Percentiles rank a stretch among this genome's conserved stretches.
These are phyloP conservation scores for Rhododendron vialii DNA, from an alignment of 148 eudicot species.

Conservation along the genomic window DNA sequence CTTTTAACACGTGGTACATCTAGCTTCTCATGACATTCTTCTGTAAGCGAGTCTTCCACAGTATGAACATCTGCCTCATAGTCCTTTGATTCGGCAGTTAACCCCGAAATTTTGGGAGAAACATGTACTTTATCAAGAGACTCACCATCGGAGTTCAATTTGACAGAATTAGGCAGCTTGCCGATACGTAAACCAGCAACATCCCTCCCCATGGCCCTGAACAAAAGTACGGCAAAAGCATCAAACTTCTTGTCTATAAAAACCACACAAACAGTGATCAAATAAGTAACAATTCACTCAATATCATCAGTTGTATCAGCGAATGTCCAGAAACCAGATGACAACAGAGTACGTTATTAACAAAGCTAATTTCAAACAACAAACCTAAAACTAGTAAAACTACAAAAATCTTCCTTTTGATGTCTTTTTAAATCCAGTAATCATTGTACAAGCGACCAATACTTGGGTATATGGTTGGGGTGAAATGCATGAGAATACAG, in stretches of 20 bases:
- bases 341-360: neutral
- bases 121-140: slow-evolving; percentile 36
- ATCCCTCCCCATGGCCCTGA: slow-evolving; percentile 87
- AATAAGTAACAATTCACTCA: neutral
- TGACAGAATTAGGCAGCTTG: slow-evolving; percentile 36
- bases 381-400: neutral
- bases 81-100: slow-evolving; percentile 31
- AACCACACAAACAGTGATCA: neutral
- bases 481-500: neutral
- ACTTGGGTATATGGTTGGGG: neutral
- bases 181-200: slow-evolving; percentile 54
- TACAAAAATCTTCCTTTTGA: neutral
- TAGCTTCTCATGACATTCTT: slow-evolving; percentile 38
- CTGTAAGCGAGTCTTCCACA: slow-evolving; percentile 34
- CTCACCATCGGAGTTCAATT: slow-evolving; percentile 43
- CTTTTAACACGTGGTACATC: slow-evolving; percentile 43
- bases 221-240: slow-evolving; percentile 7
- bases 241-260: neutral
- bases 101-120: slow-evolving; percentile 34
- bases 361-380: neutral
- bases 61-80: slow-evolving; percentile 38
- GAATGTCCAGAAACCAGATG: neutral
- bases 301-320: neutral
- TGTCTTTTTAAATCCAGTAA: neutral
- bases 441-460: neutral